phyloP scores from a whole-genome alignment of 140 eudicot species.

The Artemisia princeps region DNA sequence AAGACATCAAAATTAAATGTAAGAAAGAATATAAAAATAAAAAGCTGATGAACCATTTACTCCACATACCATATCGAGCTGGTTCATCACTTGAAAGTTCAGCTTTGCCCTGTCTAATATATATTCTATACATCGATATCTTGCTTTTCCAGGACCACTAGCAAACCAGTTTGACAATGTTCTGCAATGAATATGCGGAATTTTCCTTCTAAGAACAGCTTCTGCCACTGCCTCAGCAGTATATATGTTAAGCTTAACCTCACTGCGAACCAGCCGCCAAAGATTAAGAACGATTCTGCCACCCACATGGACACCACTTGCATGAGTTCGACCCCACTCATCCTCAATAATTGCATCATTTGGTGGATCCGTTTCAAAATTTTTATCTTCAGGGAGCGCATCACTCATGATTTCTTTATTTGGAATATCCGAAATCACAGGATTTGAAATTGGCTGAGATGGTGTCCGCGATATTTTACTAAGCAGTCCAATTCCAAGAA shows the following conservation, averaged over 20 bases:
- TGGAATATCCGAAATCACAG: slow-evolving; percentile 30
- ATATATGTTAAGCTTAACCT: slow-evolving; percentile 79
- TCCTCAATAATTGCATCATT: slow-evolving; percentile 69
- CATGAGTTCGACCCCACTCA: slow-evolving; percentile 98
- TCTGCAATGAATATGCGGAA: slow-evolving; percentile 54
- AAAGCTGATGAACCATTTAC: neutral
- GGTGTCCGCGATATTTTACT: slow-evolving; percentile 82
- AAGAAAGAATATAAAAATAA: neutral
- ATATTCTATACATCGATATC: slow-evolving; percentile 68
- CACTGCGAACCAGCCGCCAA: slow-evolving; percentile 88
- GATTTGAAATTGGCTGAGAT: slow-evolving; percentile 36
- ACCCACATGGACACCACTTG: slow-evolving; percentile 87
- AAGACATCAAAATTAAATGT: slow-evolving; percentile 16
- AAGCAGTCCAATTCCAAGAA: slow-evolving; percentile 76
- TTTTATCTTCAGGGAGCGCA: slow-evolving; percentile 31
- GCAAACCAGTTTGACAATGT: slow-evolving; percentile 76
- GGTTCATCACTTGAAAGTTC: slow-evolving; percentile 70
- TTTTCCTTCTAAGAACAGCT: slow-evolving; percentile 68
- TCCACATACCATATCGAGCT: slow-evolving; percentile 65
- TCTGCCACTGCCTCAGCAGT: slow-evolving; percentile 91
- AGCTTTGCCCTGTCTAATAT: slow-evolving; percentile 57
- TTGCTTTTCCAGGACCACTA: slow-evolving; percentile 86
- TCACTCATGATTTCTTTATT: slow-evolving; percentile 28
- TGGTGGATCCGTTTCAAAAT: slow-evolving; percentile 37
- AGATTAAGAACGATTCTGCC: slow-evolving; percentile 86